Evolutionary conservation across 164 flowering plant species (phyloP), one percentile per base, ranked within the genome.

Genomic region (Magnolia sinica): DNA sequence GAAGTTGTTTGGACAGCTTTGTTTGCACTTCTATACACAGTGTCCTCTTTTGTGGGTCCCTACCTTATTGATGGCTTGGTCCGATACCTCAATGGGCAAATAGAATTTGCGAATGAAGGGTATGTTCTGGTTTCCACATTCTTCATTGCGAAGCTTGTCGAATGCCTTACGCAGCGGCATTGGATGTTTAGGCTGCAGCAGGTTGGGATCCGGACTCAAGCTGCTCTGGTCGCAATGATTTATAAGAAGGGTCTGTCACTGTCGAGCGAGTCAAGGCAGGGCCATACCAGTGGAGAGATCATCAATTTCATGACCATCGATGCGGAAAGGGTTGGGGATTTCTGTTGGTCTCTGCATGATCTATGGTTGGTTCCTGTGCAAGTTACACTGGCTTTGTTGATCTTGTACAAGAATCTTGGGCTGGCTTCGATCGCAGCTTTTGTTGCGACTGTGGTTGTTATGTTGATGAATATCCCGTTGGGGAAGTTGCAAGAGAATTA

Each of bases 251-350:
- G 87, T 3, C 81, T 91, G 72, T 85, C 90, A 24, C 85, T 92
- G 70, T 92, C 97, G 0, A 75, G 89, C 75, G 86, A 78, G 37
- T 86, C 94, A 8, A 91, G 83, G 86, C 90, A 89, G 73, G 81
- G 85, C 2, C 89, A 87, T 24, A 84, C 89, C 4, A 85, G 86
- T 75, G 97, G 94, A 16, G 97, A 89, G 80, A 89, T 92, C 51
- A 88, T 91, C 19, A 92, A 92, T 79, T 74, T 89, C 66, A 90
- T 92, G 92, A 78, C 87, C 14, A 91, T 92, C 66, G 97, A 92
- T 84, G 91, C 92, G 0, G 88, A 89, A 80, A 84, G 92, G 75
- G 70, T 91, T 16, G 91, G 91, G 29, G 85, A 85, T 6, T 91
- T 87, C 65, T 31, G 83, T 79, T 87, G 88, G 88, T 87, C 83